Evolutionary conservation across 306 rosid genomes (phyloP).

Genomic region (Elaeagnus macrophylla): DNA sequence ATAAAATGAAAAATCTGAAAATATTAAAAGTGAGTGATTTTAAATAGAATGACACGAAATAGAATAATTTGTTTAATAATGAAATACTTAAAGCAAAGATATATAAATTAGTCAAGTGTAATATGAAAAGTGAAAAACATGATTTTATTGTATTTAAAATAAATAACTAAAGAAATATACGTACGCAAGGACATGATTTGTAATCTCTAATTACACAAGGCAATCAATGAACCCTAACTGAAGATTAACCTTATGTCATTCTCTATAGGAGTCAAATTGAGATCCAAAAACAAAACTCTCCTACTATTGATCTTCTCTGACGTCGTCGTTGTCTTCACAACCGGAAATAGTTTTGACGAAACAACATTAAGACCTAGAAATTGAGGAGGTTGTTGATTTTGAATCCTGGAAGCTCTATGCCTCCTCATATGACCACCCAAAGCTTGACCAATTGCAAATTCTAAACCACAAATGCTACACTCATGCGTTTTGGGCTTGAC

Average conservation of each 20-base stretch:
- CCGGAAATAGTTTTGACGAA: slow-evolving; percentile 10
- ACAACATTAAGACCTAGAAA: slow-evolving; percentile 3
- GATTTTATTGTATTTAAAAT: no score
- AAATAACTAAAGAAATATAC: no score
- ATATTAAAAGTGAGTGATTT: no score
- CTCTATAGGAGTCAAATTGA: slow-evolving; percentile 89
- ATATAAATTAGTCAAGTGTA: no score
- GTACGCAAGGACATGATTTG: no score
- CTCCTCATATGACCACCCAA: slow-evolving; percentile 97
- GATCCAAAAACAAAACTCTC: slow-evolving; percentile 57
- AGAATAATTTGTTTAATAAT: no score
- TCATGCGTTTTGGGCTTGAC: slow-evolving; percentile 76
- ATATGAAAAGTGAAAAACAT: no score
- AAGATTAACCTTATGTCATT: slow-evolving; percentile 60
- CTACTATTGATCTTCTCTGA: slow-evolving; percentile 3
- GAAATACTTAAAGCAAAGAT: no score
- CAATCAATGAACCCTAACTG: slow-evolving; percentile 54
- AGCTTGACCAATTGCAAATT: slow-evolving; percentile 89
- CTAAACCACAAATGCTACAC: slow-evolving; percentile 79
- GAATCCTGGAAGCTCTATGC: slow-evolving; percentile 44
- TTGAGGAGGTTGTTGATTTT: slow-evolving; percentile 8
- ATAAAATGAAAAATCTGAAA: no score
- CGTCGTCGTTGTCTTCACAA: slow-evolving; percentile 20
- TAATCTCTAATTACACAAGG: slow-evolving; percentile 16
- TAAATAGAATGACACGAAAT: no score